Conservation (phyloP, 768 basidiomycete species). For the Trametes elegans region DNA sequence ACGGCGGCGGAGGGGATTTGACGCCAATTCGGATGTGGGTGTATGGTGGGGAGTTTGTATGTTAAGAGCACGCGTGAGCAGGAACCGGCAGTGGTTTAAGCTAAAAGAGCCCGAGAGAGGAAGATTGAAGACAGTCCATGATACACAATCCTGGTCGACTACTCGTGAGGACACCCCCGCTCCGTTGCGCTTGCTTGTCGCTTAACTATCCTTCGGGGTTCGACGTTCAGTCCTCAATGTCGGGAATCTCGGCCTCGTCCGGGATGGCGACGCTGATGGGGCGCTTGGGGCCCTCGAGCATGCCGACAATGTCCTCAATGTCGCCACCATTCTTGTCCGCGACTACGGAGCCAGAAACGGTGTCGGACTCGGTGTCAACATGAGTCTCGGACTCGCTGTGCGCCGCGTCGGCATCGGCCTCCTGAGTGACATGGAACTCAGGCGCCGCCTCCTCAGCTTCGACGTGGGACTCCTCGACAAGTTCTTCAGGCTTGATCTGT, state of each 20-base stretch:
- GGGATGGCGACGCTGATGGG: slow-evolving; percentile 21
- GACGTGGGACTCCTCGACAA: no score
- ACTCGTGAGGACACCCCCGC: background rate
- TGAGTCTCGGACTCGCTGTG: slow-evolving; percentile 15
- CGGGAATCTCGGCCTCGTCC: slow-evolving; percentile 25
- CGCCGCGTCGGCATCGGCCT: slow-evolving; percentile 12
- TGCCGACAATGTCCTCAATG: slow-evolving; percentile 63
- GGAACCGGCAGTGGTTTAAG: slow-evolving; percentile 4
- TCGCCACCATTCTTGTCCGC: slow-evolving; percentile 35
- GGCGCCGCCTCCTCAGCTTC: no score
- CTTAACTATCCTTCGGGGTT: no score
- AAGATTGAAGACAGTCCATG: background rate
- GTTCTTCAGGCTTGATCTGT: slow-evolving; percentile 3
- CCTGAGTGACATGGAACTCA: background rate
- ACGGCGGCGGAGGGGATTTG: no score
- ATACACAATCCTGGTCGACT: slow-evolving; percentile 2
- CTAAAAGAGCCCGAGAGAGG: slow-evolving; percentile 3
- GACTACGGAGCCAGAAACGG: slow-evolving; percentile 21
- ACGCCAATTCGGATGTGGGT: background rate
- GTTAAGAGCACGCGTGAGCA: slow-evolving; percentile 10
- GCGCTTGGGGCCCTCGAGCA: slow-evolving; percentile 46
- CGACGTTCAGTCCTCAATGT: slow-evolving; percentile 13
- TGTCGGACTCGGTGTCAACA: slow-evolving; percentile 21
- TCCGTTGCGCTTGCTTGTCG: background rate
- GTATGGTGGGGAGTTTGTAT: background rate